These are phyloP conservation scores for Fusarium floridanum DNA, from an alignment of 2,329 filamentous ascomycete genomes.

Conservation along the genomic window DNA sequence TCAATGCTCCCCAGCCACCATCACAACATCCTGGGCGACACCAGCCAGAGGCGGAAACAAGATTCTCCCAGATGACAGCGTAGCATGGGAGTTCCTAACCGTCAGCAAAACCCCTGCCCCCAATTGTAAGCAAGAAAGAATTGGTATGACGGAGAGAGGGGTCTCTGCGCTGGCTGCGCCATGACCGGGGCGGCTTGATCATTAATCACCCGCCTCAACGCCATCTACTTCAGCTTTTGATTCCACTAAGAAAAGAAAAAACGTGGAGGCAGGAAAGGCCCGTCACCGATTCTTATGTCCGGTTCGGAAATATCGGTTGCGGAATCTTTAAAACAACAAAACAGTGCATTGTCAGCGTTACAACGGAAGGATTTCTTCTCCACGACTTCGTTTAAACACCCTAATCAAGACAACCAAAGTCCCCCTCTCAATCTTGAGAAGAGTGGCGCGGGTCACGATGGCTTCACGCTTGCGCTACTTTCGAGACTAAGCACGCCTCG, in stretches of 20 bases:
- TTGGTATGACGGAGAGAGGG: neutral
- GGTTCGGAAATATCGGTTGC: neutral
- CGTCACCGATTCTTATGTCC: neutral
- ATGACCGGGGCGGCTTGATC: neutral
- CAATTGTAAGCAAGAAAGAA: neutral
- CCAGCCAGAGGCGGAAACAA: neutral
- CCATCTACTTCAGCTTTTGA: neutral
- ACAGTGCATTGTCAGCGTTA: neutral
- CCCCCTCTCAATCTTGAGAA: neutral
- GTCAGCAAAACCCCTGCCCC: neutral
- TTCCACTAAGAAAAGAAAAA: neutral
- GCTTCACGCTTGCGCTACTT: neutral
- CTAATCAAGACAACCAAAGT: neutral
- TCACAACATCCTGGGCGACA: neutral
- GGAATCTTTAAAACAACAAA: neutral
- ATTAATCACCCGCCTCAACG: neutral
- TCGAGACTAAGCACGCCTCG: neutral
- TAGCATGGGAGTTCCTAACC: neutral
- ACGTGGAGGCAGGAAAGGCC: neutral
- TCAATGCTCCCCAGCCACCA: neutral
- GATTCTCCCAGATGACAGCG: neutral
- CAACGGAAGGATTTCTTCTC: neutral
- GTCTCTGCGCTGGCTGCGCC: neutral
- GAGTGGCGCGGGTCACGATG: neutral
- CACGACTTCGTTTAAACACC: neutral